Base-by-base conservation (phyloP, 768 basidiomycete species). In the Favolaschia claudopus region DNA sequence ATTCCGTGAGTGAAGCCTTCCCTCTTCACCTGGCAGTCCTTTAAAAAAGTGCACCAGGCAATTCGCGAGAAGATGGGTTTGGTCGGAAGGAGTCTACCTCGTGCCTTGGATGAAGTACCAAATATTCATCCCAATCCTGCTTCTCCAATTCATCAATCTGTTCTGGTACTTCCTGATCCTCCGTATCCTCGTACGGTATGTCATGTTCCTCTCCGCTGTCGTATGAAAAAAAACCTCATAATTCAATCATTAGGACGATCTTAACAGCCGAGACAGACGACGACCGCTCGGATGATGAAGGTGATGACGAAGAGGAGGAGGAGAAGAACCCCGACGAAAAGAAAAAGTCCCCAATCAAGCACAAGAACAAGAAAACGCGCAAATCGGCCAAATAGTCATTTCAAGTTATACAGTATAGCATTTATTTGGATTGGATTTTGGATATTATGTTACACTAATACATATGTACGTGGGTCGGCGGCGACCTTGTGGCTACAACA, bases 141-240 rank as follows among this genome's bases (percentile, higher is more conserved):
- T 93, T 0, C 80, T 99, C 15, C 93, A 95, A 70, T 65, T 85
- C 36, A 80, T 99, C 66, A 98, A 98, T 70, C 58, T 96, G 24
- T 97, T 97, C 80, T 98, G 96, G 96, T 96, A 92, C 72, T 87
- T 80, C 75, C 79, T 95, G 25, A 95, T 98, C 72, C 74, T 84
- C 71, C 87, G 93, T 51, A 89, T 96, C 48, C 78, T 90, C 15
- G 73, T 82, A 45, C 82, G 91, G 93, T 94, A 62, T 77, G 39
- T 49, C 8, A 28, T n/a, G 15, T 27, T 24, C 17, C 15, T 54
- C 25, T 22, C 20, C 24, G n/a, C 5, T 38, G 29, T n/a, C 60
- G 24, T 47, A 55, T 22, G 33, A 44, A 28, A 58, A 19, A n/a
- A n/a, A n/a, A n/a, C n/a, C n/a, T 49, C 20, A 36, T 33, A 31